Percentiles rank a stretch among this genome's conserved stretches.
These are phyloP conservation scores for Dryadomyces sulphureus DNA, from an alignment of 2,329 filamentous ascomycete genomes.

Conservation along the genomic window DNA sequence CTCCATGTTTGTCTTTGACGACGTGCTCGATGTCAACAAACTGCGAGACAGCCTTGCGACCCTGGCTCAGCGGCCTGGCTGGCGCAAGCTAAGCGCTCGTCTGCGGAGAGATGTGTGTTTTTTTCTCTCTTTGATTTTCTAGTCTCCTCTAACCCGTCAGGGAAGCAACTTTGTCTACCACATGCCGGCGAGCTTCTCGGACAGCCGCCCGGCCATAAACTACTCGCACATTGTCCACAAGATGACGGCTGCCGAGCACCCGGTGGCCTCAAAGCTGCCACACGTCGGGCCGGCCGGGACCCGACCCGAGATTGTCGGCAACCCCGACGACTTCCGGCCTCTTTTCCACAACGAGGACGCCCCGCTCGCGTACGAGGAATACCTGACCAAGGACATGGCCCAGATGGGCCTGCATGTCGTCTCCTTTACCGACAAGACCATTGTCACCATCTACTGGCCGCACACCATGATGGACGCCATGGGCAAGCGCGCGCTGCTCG, in stretches of 20 bases:
- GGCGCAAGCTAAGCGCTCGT: slow-evolving; percentile 30
- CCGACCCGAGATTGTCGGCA: slow-evolving; percentile 14
- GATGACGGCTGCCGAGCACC: slow-evolving; percentile 19
- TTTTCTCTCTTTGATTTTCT: not conserved
- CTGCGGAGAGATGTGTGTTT: slow-evolving; percentile 18
- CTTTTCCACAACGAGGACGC: slow-evolving; percentile 13
- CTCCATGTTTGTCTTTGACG: slow-evolving; percentile 27
- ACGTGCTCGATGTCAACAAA: slow-evolving; percentile 27
- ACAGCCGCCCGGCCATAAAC: slow-evolving; percentile 19
- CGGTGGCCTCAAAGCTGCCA: slow-evolving; percentile 20
- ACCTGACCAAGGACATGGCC: slow-evolving; percentile 21
- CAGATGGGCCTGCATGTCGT: slow-evolving; percentile 27
- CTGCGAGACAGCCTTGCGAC: slow-evolving; percentile 20
- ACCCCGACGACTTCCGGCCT: slow-evolving; percentile 14
- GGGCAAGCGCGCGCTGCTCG: slow-evolving; percentile 21
- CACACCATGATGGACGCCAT: slow-evolving; percentile 28
- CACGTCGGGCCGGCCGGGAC: slow-evolving; percentile 2
- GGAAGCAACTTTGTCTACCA: slow-evolving; percentile 14
- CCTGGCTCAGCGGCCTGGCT: slow-evolving; percentile 26
- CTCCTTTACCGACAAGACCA: slow-evolving; percentile 26
- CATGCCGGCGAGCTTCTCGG: slow-evolving; percentile 21
- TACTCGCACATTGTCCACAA: slow-evolving; percentile 20
- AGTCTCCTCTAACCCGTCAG: not conserved
- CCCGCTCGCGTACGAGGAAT: slow-evolving; percentile 17
- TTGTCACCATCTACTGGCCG: slow-evolving; percentile 25